Percentiles rank a stretch among this genome's conserved stretches.
Evolutionary conservation across 106 monocot genomes (phyloP).

Genomic region (Vanilla planifolia): DNA sequence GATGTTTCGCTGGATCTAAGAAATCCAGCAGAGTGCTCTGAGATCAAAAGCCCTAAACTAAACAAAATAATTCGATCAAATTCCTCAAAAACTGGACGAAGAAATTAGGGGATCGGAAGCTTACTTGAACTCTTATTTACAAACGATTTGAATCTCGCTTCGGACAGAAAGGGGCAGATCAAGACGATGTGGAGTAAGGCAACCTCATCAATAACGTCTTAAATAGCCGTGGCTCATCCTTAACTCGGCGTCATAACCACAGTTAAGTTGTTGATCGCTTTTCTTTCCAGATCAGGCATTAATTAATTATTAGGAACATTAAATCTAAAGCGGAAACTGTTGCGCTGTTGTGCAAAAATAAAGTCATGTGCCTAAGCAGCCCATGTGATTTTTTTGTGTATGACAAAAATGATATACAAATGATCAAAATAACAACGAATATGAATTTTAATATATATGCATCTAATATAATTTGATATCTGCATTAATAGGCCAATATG

Average conservation of each 20-base stretch:
- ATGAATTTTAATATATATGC: too few species aligned
- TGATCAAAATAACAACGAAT: too few species aligned
- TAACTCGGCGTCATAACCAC: neutral
- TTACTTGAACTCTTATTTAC: neutral
- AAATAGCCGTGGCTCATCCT: neutral
- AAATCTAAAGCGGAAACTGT: too few species aligned
- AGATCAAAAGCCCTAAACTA: neutral
- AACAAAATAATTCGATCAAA: neutral
- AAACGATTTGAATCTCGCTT: neutral
- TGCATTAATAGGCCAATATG: too few species aligned
- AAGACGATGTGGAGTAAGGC: neutral
- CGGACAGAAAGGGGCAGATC: neutral
- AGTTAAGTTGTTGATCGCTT: too few species aligned
- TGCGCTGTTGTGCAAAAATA: too few species aligned
- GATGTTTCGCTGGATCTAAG: constrained; percentile 4
- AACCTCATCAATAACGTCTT: neutral
- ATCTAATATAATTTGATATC: too few species aligned
- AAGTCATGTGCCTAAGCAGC: too few species aligned
- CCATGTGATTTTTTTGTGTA: too few species aligned
- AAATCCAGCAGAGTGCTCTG: neutral
- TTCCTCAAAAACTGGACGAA: neutral
- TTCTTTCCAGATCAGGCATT: too few species aligned
- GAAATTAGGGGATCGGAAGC: neutral
- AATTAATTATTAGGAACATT: too few species aligned
- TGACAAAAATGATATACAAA: too few species aligned